phyloP scores from a whole-genome alignment of 306 rosid species.

The Argentina anserina region DNA sequence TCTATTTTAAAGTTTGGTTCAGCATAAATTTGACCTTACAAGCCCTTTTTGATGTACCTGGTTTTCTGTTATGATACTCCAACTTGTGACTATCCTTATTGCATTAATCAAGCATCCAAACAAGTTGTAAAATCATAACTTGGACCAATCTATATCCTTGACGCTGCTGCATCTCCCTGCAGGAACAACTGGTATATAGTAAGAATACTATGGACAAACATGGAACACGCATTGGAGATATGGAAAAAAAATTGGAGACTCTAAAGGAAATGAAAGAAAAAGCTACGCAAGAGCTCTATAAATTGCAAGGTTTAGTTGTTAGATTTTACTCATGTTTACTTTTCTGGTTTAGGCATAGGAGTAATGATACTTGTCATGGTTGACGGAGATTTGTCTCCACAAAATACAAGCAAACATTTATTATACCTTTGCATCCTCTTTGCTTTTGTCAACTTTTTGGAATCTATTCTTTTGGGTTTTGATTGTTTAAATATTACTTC shows the following conservation, averaged over 20 bases:
- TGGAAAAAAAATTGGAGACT: constrained; percentile 1
- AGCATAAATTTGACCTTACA: background rate
- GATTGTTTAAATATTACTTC: no score
- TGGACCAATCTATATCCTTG: background rate
- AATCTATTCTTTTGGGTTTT: no score
- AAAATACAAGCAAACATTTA: background rate
- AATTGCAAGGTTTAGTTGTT: constrained; percentile 39
- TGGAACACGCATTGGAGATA: constrained; percentile 2
- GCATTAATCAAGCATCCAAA: background rate
- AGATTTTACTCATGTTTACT: background rate
- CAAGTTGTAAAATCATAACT: background rate
- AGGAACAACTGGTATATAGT: constrained; percentile 22
- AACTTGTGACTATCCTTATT: background rate
- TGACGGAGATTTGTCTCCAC: background rate
- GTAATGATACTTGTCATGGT: no score
- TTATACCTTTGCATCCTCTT: background rate
- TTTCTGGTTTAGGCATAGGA: background rate
- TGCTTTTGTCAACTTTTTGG: background rate
- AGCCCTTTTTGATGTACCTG: background rate
- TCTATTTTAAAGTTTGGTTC: background rate
- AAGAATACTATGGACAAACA: background rate
- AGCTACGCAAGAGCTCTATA: constrained; percentile 20
- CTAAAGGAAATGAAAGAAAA: constrained; percentile 11
- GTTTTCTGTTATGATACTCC: background rate
- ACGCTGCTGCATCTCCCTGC: constrained; percentile 6